Evolutionary conservation across 371 early-diverging fungal species (phyloP).

Genomic region (Mortierella sp.): DNA sequence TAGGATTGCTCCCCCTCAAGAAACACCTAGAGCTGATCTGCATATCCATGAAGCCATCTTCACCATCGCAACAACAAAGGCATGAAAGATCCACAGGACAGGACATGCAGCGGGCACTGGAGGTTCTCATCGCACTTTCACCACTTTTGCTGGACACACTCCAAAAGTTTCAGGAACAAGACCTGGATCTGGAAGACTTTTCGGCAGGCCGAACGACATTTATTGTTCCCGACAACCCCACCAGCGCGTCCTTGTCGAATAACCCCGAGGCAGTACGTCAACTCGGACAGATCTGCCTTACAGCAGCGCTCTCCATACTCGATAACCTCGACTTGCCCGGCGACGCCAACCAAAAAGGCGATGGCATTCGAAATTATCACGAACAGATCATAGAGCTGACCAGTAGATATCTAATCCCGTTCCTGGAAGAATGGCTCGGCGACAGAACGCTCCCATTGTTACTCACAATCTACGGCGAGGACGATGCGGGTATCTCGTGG

Average conservation of each 20-base stretch:
- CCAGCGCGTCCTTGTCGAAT: neutral
- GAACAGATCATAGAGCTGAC: neutral
- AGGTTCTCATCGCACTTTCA: constrained; percentile 6
- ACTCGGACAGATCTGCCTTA: constrained; percentile 32
- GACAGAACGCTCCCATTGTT: constrained; percentile 10
- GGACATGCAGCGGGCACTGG: neutral
- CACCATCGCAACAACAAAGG: neutral
- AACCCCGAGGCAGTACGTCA: constrained; percentile 42
- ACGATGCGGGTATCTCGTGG: constrained; percentile 49
- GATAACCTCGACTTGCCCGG: neutral
- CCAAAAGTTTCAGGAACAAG: neutral
- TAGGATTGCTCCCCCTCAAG: neutral
- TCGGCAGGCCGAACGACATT: constrained; percentile 23
- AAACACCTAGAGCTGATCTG: constrained; percentile 15
- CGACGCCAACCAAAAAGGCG: neutral
- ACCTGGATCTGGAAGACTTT: constrained; percentile 23
- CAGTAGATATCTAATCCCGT: neutral
- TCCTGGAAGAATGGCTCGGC: constrained; percentile 28
- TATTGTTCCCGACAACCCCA: constrained; percentile 2
- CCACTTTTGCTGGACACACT: constrained; percentile 7
- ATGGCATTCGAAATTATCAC: neutral
- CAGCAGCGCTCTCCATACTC: constrained; percentile 17
- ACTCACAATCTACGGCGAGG: constrained; percentile 41
- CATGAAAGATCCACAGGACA: neutral
- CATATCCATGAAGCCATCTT: neutral